phyloP scores from a whole-genome alignment of 2,329 filamentous ascomycete genomes.

The Rutstroemia sp. region DNA sequence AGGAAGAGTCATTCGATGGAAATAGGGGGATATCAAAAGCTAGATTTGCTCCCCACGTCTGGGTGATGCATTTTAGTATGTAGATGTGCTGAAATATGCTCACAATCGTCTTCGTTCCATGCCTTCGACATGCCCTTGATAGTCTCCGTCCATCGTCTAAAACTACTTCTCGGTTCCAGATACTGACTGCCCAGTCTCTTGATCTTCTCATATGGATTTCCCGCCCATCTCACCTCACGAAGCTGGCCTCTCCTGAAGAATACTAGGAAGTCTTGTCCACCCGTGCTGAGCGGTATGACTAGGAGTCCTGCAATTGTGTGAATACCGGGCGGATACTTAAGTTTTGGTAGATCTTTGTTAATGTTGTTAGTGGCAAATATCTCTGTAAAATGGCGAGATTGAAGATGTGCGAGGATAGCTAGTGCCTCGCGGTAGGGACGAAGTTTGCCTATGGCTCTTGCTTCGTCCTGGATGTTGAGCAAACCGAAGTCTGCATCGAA shows the following conservation, averaged over 20 bases:
- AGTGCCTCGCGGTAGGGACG: constrained; percentile 78
- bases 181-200: constrained; percentile 61
- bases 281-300: constrained; percentile 70
- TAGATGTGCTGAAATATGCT: background rate
- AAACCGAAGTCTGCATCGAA: constrained; percentile 42
- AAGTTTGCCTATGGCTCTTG: constrained; percentile 71
- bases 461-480: constrained; percentile 84
- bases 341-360: constrained; percentile 67
- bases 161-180: constrained; percentile 72
- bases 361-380: constrained; percentile 76
- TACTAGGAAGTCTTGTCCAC: constrained; percentile 78
- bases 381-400: constrained; percentile 65
- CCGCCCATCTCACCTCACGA: constrained; percentile 72
- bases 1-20: too few relatives aligned
- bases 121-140: constrained; percentile 70
- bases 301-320: constrained; percentile 71
- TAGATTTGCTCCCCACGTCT: too few relatives aligned
- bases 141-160: constrained; percentile 74
- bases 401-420: constrained; percentile 76
- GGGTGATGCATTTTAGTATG: too few relatives aligned
- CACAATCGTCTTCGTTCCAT: constrained; percentile 72
- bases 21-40: too few relatives aligned
- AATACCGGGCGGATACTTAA: constrained; percentile 74
- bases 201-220: constrained; percentile 76
- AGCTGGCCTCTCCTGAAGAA: constrained; percentile 78